Evolutionary conservation across 148 eudicot genomes (phyloP).

Genomic region (Cornus florida): DNA sequence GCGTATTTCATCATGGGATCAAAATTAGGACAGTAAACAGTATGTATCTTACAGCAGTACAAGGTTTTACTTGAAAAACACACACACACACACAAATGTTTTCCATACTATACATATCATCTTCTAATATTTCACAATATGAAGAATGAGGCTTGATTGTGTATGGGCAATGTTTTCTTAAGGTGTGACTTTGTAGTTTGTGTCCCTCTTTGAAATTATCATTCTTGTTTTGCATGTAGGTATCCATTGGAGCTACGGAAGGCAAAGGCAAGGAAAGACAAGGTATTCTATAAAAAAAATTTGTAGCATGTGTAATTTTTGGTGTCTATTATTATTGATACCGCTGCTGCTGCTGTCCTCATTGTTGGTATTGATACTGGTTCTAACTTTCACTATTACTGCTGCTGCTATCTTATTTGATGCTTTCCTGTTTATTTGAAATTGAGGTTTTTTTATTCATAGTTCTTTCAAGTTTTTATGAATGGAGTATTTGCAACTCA

Average conservation of each 20-base stretch:
- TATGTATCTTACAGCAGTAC: too few relatives aligned
- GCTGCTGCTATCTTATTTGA: neutral
- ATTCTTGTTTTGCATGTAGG: slow-evolving; percentile 40
- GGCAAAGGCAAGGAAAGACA: slow-evolving; percentile 78
- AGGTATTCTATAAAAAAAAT: slow-evolving; percentile 43
- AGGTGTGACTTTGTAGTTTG: neutral
- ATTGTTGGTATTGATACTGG: neutral
- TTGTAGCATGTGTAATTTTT: neutral
- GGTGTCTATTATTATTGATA: neutral
- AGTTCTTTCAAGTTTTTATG: neutral
- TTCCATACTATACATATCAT: neutral
- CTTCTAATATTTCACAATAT: neutral
- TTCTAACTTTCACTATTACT: neutral
- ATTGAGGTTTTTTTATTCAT: neutral
- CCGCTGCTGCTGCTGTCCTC: neutral
- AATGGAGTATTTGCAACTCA: neutral
- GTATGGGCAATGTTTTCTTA: neutral
- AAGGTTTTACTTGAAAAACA: too few relatives aligned
- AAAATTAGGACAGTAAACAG: too few relatives aligned
- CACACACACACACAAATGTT: too few relatives aligned
- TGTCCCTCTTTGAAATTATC: neutral
- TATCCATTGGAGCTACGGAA: slow-evolving; percentile 96
- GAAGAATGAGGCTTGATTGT: neutral
- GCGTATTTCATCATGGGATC: too few relatives aligned
- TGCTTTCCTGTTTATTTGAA: slow-evolving; percentile 1